These are phyloP conservation scores for Aspergillus flavus DNA, from an alignment of 2,329 filamentous ascomycete genomes.

Conservation along the genomic window DNA sequence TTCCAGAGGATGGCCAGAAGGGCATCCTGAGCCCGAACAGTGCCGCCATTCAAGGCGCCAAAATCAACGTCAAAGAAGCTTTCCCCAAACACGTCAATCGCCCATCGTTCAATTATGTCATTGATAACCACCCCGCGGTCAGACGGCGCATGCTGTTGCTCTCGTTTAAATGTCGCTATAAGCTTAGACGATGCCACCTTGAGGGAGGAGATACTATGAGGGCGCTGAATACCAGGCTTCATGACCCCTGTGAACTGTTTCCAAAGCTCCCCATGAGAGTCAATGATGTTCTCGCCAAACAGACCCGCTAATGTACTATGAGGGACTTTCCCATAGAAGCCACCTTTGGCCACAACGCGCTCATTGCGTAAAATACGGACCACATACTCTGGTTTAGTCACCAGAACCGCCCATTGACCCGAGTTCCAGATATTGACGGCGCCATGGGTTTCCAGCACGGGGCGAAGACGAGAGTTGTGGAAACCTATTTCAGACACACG, in stretches of 20 bases:
- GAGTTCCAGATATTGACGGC: conserved; percentile 55
- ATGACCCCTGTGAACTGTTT: not conserved
- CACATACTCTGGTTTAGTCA: conserved; percentile 49
- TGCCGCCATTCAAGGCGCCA: not conserved
- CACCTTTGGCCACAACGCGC: conserved; percentile 39
- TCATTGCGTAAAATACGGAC: conserved; percentile 40
- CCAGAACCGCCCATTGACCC: conserved; percentile 53
- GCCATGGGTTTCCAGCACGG: conserved; percentile 33
- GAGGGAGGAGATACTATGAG: not conserved
- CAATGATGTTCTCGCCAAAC: conserved; percentile 24
- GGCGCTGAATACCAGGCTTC: not conserved
- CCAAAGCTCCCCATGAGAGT: conserved; percentile 10
- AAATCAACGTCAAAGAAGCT: not conserved
- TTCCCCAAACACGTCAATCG: not conserved
- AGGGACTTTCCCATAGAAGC: conserved; percentile 47
- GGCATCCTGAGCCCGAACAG: not conserved
- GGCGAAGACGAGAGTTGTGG: conserved; percentile 28
- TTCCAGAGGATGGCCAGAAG: not conserved
- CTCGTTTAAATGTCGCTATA: not conserved
- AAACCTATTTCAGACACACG: conserved; percentile 11
- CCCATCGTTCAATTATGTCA: not conserved
- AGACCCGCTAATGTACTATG: conserved; percentile 41
- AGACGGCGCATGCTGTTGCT: not conserved
- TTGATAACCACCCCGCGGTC: not conserved
- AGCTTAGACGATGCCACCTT: not conserved